Percentiles rank a stretch among this genome's conserved stretches.
Conservation (phyloP, 2,329 filamentous ascomycete species). For the Fusarium pininemorale region DNA sequence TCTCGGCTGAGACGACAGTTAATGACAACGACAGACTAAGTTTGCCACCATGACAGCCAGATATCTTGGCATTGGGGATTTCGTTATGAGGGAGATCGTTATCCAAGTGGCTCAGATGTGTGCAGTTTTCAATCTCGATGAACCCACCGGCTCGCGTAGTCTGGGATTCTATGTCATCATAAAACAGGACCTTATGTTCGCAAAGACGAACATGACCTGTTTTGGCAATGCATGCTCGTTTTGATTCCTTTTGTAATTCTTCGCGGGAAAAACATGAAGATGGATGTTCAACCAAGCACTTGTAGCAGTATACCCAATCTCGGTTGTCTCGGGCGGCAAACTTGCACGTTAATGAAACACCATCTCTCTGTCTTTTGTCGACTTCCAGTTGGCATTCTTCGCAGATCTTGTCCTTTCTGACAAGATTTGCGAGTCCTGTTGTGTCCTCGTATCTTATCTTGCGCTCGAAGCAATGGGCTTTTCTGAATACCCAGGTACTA, state of each 20-base stretch:
- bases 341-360: background rate
- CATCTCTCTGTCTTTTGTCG: background rate
- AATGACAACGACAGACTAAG: background rate
- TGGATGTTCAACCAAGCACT: background rate
- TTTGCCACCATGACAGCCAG: accelerated
- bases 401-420: background rate
- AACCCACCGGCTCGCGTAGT: background rate
- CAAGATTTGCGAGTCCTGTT: background rate
- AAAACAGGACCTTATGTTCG: background rate
- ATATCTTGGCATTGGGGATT: background rate
- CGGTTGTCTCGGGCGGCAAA: background rate
- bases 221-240: background rate
- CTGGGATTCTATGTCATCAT: background rate
- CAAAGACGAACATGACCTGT: background rate
- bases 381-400: background rate
- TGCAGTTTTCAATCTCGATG: background rate
- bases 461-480: background rate
- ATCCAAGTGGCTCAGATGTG: background rate
- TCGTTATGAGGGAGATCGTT: background rate
- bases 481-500: background rate
- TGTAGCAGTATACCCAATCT: background rate
- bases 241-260: background rate
- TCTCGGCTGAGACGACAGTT: background rate
- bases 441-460: background rate
- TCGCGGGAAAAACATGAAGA: background rate